phyloP scores from a whole-genome alignment of 1,284 basidiomycete species.

The Boletellus dicymbophilus region DNA sequence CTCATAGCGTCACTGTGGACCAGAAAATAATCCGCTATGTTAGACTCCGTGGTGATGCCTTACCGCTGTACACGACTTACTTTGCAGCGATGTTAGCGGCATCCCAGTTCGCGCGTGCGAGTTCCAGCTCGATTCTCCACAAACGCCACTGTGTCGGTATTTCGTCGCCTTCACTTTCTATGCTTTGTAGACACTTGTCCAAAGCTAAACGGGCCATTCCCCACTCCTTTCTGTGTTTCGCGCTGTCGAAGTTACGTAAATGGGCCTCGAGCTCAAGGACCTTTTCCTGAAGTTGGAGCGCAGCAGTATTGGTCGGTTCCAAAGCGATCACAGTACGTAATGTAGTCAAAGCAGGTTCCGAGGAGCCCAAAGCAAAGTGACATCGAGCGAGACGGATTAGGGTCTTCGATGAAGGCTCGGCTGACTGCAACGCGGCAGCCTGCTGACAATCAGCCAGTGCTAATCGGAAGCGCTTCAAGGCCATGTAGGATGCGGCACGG shows the following conservation, averaged over 20 bases:
- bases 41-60: slow-evolving; percentile 1
- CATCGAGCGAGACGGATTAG: slow-evolving; percentile 79
- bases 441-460: slow-evolving; percentile 81
- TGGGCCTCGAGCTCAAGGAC: slow-evolving; percentile 65
- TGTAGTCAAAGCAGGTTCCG: slow-evolving; percentile 63
- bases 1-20: slow-evolving; percentile 73
- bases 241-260: slow-evolving; percentile 60
- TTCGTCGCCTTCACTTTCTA: slow-evolving; percentile 74
- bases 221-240: slow-evolving; percentile 66
- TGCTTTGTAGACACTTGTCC: slow-evolving; percentile 69
- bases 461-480: slow-evolving; percentile 70
- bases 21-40: not conserved
- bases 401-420: slow-evolving; percentile 60
- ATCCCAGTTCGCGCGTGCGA: slow-evolving; percentile 71
- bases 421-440: slow-evolving; percentile 66
- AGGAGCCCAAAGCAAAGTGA: slow-evolving; percentile 74
- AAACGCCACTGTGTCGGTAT: slow-evolving; percentile 75
- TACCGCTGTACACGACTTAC: slow-evolving; percentile 48
- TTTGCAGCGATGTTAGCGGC: slow-evolving; percentile 71
- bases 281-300: slow-evolving; percentile 60
- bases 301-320: slow-evolving; percentile 58
- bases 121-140: slow-evolving; percentile 78
- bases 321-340: slow-evolving; percentile 55
- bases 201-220: slow-evolving; percentile 68
- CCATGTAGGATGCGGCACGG: slow-evolving; percentile 86